Percentiles rank a stretch among this genome's conserved stretches.
Conservation (phyloP, 2,329 filamentous ascomycete species). For the Fusarium tjaetaba region DNA sequence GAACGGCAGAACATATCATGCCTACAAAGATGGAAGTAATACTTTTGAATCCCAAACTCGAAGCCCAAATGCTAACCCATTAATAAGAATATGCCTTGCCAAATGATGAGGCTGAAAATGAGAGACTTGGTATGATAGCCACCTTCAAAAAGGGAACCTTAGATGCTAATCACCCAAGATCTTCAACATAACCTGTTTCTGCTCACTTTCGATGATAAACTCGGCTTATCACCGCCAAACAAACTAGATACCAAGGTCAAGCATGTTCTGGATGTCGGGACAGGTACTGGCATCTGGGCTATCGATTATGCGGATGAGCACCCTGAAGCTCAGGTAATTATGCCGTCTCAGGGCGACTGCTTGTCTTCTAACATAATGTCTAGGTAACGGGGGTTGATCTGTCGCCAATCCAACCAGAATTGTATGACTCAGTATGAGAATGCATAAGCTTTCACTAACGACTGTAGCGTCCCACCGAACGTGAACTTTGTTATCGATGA, state of each 20-base stretch:
- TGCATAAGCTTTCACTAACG: not conserved
- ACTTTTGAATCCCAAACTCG: accelerated
- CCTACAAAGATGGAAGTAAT: slow-evolving; percentile 17
- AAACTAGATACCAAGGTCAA: slow-evolving; percentile 9
- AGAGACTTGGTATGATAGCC: slow-evolving; percentile 13
- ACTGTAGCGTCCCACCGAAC: slow-evolving; percentile 14
- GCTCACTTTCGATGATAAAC: slow-evolving; percentile 22
- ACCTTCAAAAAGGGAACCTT: too few species aligned
- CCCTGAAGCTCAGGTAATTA: slow-evolving; percentile 10
- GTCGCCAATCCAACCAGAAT: slow-evolving; percentile 27
- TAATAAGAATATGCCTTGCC: slow-evolving; percentile 28
- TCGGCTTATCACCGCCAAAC: slow-evolving; percentile 29
- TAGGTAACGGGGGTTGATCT: slow-evolving; percentile 25
- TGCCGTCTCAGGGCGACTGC: too few species aligned
- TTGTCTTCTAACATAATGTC: too few species aligned
- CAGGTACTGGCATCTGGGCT: slow-evolving; percentile 37
- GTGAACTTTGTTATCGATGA: slow-evolving; percentile 27
- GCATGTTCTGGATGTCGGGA: slow-evolving; percentile 32
- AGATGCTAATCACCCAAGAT: not conserved
- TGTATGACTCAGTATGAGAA: not conserved
- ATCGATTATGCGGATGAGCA: slow-evolving; percentile 33
- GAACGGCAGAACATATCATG: slow-evolving; percentile 16
- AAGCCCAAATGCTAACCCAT: accelerated
- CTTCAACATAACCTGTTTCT: slow-evolving; percentile 33
- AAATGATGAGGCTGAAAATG: slow-evolving; percentile 31